Evolutionary conservation across 768 basidiomycete species (phyloP), one percentile per base, ranked within the genome.

Genomic region (Tricholoma saponaceum): DNA sequence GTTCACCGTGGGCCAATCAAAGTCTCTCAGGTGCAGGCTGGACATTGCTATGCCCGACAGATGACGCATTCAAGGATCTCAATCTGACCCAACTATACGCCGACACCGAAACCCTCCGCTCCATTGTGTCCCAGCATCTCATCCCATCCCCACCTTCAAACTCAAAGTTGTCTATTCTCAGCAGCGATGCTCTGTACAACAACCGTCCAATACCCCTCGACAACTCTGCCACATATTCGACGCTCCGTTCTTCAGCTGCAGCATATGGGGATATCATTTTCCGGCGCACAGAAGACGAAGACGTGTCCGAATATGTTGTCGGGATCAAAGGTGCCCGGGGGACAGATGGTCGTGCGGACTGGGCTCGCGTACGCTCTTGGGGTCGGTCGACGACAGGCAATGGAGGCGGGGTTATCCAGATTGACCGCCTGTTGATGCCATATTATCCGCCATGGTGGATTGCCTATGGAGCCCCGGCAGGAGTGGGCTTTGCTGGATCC

Each of bases 1-100:
- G 77, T 54, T 87, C 87, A 9, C 74, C 73, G 10, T 91, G 86
- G 86, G 81, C 80, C 5, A 77, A 84, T 14, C 66, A 70, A 56
- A 78, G 73, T 46, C 64, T 80, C n/a, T 66, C 68, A 18, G 79
- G 76, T 23, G 72, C 70, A 8, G 86, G 87, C 3, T 98, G 95
- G 87, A 96, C 94, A 1, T 71, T 99, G 4, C 79, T 99, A 20
- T 95, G 91, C 62, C 97, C 97, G 3, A 84, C 85, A 5, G 97
- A 99, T 66, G 87, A 89, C 57, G 95, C 96, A 0, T 97, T 98
- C 80, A 88, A 93, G 68, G 75, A 82, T 20, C 73, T 89, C 70
- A 95, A 98, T 73, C 71, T 98, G 57, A 94, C 94, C 0, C 70
- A 73, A 58, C 70, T 94, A 22, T 86, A 85, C 60, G 79, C 78